phyloP scores from a whole-genome alignment of 345 rosid species.

The Syzygium aromaticum region DNA sequence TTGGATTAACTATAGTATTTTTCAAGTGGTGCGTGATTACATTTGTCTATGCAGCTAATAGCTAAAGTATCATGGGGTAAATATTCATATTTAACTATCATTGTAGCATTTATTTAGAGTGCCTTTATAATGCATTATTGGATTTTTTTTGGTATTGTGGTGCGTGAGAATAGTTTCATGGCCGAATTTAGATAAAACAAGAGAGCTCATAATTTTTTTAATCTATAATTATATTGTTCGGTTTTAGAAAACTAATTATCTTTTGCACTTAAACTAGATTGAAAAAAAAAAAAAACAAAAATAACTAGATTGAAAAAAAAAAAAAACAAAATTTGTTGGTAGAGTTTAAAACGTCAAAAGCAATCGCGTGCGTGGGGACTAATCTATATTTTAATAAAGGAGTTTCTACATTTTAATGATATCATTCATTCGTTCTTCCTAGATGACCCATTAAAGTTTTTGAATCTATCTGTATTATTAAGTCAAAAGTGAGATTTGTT shows the following conservation, averaged over 20 bases:
- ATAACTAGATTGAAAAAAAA: neutral
- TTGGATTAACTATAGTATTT: neutral
- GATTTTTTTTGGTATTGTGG: neutral
- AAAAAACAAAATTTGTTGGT: neutral
- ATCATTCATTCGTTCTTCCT: neutral
- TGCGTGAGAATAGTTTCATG: neutral
- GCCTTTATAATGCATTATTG: neutral
- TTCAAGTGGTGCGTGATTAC: too few relatives aligned
- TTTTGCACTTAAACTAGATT: neutral
- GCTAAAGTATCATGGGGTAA: neutral
- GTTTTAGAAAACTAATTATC: neutral
- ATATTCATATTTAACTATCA: neutral
- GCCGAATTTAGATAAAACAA: neutral
- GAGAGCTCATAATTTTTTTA: neutral
- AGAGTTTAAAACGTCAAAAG: neutral
- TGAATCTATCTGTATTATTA: neutral
- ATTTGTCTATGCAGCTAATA: too few relatives aligned
- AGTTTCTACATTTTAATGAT: neutral
- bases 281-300: neutral
- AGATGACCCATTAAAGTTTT: neutral
- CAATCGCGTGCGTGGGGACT: neutral
- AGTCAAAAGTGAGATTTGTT: neutral
- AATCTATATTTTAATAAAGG: neutral
- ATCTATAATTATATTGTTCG: neutral
- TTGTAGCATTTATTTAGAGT: neutral